Evolutionary conservation across 2,329 filamentous ascomycete genomes (phyloP), one percentile per base, ranked within the genome.

Genomic region (Fusarium odoratissimum): DNA sequence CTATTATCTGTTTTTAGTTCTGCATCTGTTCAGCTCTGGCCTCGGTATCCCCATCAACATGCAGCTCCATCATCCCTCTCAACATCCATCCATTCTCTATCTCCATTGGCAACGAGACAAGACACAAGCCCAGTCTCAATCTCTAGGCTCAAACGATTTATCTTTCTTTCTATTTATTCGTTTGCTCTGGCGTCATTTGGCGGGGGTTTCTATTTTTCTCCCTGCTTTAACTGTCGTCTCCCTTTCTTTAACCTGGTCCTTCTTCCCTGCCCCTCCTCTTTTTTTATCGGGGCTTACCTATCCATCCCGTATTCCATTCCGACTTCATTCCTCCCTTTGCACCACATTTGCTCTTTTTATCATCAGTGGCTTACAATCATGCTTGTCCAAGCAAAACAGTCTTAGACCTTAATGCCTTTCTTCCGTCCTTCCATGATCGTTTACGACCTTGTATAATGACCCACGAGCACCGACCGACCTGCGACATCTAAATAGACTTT

Each of bases 341-440:
- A 71, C 61, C 60, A 69, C 56, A 61, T 71, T 51, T 54, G 38
- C 54, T 54, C 66, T 60, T 65, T 52, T 55, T 64, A 56, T 41
- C 73, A 70, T 65, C 73, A 64, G 67, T 59, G 64, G 72, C 74
- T 77, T 60, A 77, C 72, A 58, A 56, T 65, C 56, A 61, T 62
- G 58, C 59, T 71, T 75, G 64, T 60, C 40, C 66, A 56, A 71
- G 49, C 69, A 70, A 71, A 69, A 66, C 67, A 74, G 69, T 72
- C 67, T 71, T 76, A 75, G 74, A 74, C 68, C 63, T 77, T 77
- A 76, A 77, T 77, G 64, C 75, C 64, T 75, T 77, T 72, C 64
- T 73, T 62, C 64, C 72, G 62, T 69, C 64, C 56, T 77, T 62
- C 65, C 45, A 76, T 67, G 74, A 77, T 77, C 66, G 51, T 67